These are phyloP conservation scores for Harrya chromipes DNA, from an alignment of 768 basidiomycete species.

Conservation along the genomic window DNA sequence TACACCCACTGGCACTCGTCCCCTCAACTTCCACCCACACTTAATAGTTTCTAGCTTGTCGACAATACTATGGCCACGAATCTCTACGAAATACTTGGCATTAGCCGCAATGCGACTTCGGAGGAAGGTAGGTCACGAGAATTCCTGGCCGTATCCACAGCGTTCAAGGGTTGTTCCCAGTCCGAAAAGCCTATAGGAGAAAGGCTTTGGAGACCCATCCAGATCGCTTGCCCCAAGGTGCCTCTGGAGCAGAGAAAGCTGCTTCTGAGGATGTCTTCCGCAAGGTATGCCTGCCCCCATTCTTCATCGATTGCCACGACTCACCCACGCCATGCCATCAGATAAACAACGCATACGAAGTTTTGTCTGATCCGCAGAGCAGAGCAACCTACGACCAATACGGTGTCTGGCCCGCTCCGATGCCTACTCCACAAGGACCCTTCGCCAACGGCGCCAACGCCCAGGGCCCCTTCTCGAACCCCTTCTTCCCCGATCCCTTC, in stretches of 20 bases:
- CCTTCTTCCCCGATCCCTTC: conserved; percentile 22
- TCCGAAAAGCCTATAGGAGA: conserved; percentile 76
- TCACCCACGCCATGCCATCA: conserved; percentile 22
- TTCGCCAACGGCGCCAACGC: conserved; percentile 15
- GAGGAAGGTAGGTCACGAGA: conserved; percentile 55
- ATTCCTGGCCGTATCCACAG: neutral
- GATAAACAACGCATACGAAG: conserved; percentile 79
- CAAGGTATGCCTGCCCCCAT: conserved; percentile 25
- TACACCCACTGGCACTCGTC: no score
- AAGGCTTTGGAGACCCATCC: conserved; percentile 74
- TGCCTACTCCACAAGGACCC: conserved; percentile 10
- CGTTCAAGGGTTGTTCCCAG: conserved; percentile 34
- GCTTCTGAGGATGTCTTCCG: conserved; percentile 58
- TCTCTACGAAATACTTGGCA: conserved; percentile 63
- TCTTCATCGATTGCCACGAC: neutral
- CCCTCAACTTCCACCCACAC: neutral
- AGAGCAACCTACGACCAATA: conserved; percentile 66
- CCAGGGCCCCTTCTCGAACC: conserved; percentile 16
- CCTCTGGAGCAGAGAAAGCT: conserved; percentile 56
- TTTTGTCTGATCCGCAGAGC: conserved; percentile 59
- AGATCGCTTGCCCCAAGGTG: conserved; percentile 58
- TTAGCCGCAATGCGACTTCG: conserved; percentile 50
- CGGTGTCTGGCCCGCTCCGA: conserved; percentile 75
- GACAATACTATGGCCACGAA: conserved; percentile 44
- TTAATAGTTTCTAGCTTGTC: neutral